Conservation (phyloP, 2,329 filamentous ascomycete species). For the Paraphaeosphaeria sporulosa region DNA sequence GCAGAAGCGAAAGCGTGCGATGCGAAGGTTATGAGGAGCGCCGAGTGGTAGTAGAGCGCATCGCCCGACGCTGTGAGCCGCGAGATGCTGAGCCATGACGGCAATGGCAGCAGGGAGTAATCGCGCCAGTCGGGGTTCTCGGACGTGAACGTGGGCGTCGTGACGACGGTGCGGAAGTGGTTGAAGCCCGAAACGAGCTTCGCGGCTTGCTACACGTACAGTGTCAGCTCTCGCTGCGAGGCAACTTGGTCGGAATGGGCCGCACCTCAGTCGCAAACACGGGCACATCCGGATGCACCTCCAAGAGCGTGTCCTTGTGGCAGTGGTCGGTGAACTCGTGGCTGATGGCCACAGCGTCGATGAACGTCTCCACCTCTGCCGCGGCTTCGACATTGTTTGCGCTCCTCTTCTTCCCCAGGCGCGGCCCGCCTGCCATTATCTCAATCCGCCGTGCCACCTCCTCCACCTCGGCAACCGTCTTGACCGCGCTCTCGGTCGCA, state of each 20-base stretch:
- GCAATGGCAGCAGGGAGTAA: slow-evolving; percentile 57
- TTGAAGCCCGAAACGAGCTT: slow-evolving; percentile 64
- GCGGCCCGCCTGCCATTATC: slow-evolving; percentile 42
- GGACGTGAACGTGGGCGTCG: slow-evolving; percentile 56
- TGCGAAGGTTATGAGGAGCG: slow-evolving; percentile 65
- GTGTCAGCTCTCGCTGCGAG: not conserved
- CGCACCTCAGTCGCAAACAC: slow-evolving; percentile 63
- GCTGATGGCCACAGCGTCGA: slow-evolving; percentile 67
- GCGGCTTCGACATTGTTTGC: slow-evolving; percentile 20
- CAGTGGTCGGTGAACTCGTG: slow-evolving; percentile 76
- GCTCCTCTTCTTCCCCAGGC: slow-evolving; percentile 27
- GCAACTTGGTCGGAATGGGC: not conserved
- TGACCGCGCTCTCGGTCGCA: slow-evolving; percentile 60
- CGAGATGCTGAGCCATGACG: slow-evolving; percentile 68
- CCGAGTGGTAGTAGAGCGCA: slow-evolving; percentile 65
- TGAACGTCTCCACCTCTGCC: slow-evolving; percentile 44
- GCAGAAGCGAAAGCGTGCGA: slow-evolving; percentile 39
- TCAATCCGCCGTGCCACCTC: slow-evolving; percentile 61
- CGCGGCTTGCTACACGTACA: slow-evolving; percentile 57
- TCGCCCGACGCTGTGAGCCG: slow-evolving; percentile 63
- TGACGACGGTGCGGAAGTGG: slow-evolving; percentile 65
- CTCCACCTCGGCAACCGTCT: slow-evolving; percentile 64
- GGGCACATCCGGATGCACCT: slow-evolving; percentile 62
- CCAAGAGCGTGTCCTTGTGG: slow-evolving; percentile 66
- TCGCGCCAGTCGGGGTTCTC: slow-evolving; percentile 54